These are phyloP conservation scores for Annulohypoxylon bovei DNA, from an alignment of 495 filamentous ascomycete species.

Conservation along the genomic window DNA sequence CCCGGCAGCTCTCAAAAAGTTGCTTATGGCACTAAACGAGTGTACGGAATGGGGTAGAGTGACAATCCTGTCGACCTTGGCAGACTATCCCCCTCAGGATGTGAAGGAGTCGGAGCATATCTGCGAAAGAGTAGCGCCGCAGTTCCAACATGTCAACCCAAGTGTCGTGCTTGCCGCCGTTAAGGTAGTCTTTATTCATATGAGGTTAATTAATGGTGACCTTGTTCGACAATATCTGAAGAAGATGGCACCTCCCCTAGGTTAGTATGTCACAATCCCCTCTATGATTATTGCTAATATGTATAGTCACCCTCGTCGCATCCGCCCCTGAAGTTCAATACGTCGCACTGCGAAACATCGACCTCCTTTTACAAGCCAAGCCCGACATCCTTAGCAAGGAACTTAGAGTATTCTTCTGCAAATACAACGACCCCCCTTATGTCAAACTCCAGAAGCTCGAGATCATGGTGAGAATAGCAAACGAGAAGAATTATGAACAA, in stretches of 20 bases:
- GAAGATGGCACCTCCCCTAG: conserved; percentile 98
- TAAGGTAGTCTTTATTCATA: conserved; percentile 97
- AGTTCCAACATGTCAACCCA: conserved; percentile 98
- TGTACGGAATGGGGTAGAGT: conserved; percentile 99
- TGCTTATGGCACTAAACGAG: conserved; percentile 96
- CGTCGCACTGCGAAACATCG: conserved; percentile 94
- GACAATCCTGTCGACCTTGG: conserved; percentile 88
- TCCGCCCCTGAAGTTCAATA: conserved; percentile 98
- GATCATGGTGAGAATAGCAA: conserved; percentile 99
- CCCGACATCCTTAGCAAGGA: conserved; percentile 97
- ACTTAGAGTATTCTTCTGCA: conserved; percentile 98
- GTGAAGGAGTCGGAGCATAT: conserved; percentile 98
- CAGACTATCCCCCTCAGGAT: conserved; percentile 85
- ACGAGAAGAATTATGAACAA: conserved; percentile 96
- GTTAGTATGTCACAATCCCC: conserved; percentile 55
- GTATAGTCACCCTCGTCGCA: conserved; percentile 88
- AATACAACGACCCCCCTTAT: conserved; percentile 98
- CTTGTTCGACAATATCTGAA: conserved; percentile 83
- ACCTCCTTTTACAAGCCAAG: conserved; percentile 92
- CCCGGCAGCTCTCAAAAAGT: conserved; percentile 83
- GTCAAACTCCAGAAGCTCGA: conserved; percentile 98
- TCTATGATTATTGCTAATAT: conserved; percentile 35
- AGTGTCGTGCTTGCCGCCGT: conserved; percentile 96
- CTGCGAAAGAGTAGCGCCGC: conserved; percentile 92
- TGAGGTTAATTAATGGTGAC: conserved; percentile 83